Percentiles rank a stretch among this genome's conserved stretches.
Conservation (phyloP, 352 stramenopile genomes). For the Phytophthora parvispora region DNA sequence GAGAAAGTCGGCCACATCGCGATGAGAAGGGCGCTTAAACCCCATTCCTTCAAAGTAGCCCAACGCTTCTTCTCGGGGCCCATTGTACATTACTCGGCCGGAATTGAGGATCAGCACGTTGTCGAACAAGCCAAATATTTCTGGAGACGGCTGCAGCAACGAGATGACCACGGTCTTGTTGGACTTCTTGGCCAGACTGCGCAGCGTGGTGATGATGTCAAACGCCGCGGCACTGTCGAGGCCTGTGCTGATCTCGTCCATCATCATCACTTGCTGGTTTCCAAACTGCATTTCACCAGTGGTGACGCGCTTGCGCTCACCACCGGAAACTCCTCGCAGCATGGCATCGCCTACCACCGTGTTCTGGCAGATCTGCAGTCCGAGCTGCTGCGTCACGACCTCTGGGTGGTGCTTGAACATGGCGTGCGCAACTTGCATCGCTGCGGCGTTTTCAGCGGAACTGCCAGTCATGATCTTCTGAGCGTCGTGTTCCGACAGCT, state of each 20-base stretch:
- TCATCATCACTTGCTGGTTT: constrained; percentile 73
- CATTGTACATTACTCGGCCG: constrained; percentile 38
- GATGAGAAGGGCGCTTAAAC: constrained; percentile 39
- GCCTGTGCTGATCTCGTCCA: constrained; percentile 95
- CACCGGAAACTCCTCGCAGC: constrained; percentile 72
- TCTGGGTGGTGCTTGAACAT: constrained; percentile 51
- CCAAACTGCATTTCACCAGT: constrained; percentile 79
- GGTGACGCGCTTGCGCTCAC: constrained; percentile 81
- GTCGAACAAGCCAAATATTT: constrained; percentile 47
- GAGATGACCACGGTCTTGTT: constrained; percentile 62
- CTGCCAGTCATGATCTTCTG: constrained; percentile 33
- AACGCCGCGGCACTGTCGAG: constrained; percentile 93
- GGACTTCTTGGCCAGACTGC: constrained; percentile 43
- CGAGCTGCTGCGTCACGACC: constrained; percentile 47
- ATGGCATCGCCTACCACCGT: constrained; percentile 67
- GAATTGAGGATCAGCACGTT: constrained; percentile 46
- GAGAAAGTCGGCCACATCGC: constrained; percentile 46
- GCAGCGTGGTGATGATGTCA: constrained; percentile 75
- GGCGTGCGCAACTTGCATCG: constrained; percentile 21
- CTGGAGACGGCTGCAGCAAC: constrained; percentile 79
- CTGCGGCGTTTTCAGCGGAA: constrained; percentile 38
- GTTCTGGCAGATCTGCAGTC: constrained; percentile 49
- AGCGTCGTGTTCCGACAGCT: constrained; percentile 21
- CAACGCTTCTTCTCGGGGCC: constrained; percentile 60
- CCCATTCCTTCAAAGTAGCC: constrained; percentile 81